phyloP scores from a whole-genome alignment of 2,329 filamentous ascomycete genomes.

The Ophiognomonia clavigignenti-juglandacearum region DNA sequence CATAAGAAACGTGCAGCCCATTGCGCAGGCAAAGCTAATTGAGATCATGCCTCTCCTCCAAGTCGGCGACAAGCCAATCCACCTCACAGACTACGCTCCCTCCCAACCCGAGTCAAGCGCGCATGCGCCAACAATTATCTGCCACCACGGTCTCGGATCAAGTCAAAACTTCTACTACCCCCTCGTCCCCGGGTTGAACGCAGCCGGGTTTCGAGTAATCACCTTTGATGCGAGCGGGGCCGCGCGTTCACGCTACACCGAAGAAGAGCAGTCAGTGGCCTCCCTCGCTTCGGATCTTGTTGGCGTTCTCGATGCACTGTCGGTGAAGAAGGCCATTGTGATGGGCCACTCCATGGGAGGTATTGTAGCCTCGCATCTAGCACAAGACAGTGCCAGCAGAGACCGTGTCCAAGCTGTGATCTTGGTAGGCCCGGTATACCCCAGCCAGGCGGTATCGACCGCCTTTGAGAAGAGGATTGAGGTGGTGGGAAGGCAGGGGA shows the following conservation, averaged over 20 bases:
- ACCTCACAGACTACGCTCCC: constrained; percentile 6
- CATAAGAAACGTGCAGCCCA: not conserved
- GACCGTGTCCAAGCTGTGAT: constrained; percentile 33
- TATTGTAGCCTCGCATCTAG: constrained; percentile 56
- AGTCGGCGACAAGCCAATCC: constrained; percentile 4
- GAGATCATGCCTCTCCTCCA: constrained; percentile 3
- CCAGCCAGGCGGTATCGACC: constrained; percentile 32
- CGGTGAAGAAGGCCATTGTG: constrained; percentile 47
- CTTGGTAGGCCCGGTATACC: constrained; percentile 62
- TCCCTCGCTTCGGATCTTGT: constrained; percentile 47
- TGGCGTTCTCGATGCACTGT: constrained; percentile 45
- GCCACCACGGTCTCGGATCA: constrained; percentile 13
- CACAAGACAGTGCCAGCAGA: constrained; percentile 36
- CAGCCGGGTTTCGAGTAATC: constrained; percentile 6
- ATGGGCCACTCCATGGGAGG: constrained; percentile 69
- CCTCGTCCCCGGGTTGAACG: constrained; percentile 1
- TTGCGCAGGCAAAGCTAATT: not conserved
- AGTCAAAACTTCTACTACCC: constrained; percentile 12
- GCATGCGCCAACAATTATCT: constrained; percentile 3
- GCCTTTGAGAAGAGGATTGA: constrained; percentile 11
- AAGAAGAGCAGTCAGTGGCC: constrained; percentile 7
- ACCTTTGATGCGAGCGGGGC: constrained; percentile 6
- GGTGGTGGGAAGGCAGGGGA: constrained; percentile 39
- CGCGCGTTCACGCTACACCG: constrained; percentile 5
- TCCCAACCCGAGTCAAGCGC: not conserved